Evolutionary conservation across 345 rosid genomes (phyloP).

Genomic region (Aegle marmelos): DNA sequence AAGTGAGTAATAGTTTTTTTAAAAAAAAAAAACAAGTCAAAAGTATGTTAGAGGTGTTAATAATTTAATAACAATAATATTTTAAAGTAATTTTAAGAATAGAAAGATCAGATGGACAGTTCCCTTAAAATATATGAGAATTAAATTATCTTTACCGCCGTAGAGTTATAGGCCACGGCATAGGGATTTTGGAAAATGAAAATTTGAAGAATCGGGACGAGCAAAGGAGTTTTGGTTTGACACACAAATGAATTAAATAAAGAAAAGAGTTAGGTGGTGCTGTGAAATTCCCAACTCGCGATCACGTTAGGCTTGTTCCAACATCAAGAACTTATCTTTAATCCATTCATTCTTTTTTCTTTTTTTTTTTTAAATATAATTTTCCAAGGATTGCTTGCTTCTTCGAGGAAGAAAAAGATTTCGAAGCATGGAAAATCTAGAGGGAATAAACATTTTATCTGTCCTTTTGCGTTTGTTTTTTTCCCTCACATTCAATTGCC

Average conservation of each 20-base stretch:
- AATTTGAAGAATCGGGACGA: not conserved
- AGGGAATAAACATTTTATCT: not conserved
- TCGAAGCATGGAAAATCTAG: not conserved
- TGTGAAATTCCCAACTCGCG: constrained; percentile 9
- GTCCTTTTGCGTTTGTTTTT: not conserved
- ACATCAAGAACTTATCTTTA: not conserved
- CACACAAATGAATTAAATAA: constrained; percentile 3
- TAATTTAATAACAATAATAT: accelerated
- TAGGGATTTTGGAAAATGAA: too few relatives aligned
- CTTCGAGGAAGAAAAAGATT: constrained; percentile 8
- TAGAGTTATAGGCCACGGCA: too few relatives aligned
- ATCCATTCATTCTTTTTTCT: too few relatives aligned
- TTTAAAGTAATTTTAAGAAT: too few relatives aligned
- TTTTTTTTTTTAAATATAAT: not conserved
- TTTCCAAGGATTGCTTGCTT: not conserved
- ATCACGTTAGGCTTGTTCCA: constrained; percentile 11
- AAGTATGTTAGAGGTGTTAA: accelerated
- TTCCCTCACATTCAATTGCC: too few relatives aligned
- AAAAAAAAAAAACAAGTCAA: too few relatives aligned
- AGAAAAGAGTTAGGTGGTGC: not conserved
- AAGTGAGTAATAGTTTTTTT: too few relatives aligned
- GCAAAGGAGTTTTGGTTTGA: not conserved
- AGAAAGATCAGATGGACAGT: accelerated
- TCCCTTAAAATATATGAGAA: too few relatives aligned
- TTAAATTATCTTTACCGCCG: too few relatives aligned